These are phyloP conservation scores for Amauroascus niger DNA, from an alignment of 2,329 filamentous ascomycete genomes.

Conservation along the genomic window DNA sequence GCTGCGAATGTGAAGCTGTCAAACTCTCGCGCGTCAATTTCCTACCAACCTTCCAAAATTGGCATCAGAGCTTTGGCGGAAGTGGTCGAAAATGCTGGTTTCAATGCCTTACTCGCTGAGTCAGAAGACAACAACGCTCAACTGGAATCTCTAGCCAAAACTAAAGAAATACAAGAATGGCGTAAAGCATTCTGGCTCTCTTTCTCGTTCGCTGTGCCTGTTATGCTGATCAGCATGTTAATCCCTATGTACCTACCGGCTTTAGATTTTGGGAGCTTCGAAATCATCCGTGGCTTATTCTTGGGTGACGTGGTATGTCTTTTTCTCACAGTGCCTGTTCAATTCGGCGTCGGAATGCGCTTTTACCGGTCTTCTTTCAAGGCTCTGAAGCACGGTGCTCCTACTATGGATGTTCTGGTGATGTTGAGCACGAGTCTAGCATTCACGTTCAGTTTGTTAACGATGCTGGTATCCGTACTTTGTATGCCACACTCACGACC, in stretches of 20 bases:
- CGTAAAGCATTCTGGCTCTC: conserved; percentile 68
- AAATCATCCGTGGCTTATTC: conserved; percentile 64
- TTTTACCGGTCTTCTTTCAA: conserved; percentile 94
- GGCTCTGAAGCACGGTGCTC: conserved; percentile 77
- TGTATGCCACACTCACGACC: conserved; percentile 69
- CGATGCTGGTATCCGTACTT: conserved; percentile 74
- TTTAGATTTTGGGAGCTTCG: conserved; percentile 65
- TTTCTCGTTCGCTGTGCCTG: conserved; percentile 71
- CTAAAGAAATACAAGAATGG: conserved; percentile 93
- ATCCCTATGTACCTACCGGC: conserved; percentile 72
- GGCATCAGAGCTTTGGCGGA: conserved; percentile 79
- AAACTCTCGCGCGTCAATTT: conserved; percentile 64
- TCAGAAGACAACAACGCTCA: conserved; percentile 95
- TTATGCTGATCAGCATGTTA: conserved; percentile 87
- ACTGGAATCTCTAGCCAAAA: conserved; percentile 90
- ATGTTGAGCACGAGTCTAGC: conserved; percentile 88
- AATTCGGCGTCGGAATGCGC: conserved; percentile 90
- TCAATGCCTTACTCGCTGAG: conserved; percentile 82
- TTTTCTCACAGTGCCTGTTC: conserved; percentile 76
- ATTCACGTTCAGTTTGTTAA: conserved; percentile 86
- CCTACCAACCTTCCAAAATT: conserved; percentile 59
- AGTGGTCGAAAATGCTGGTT: conserved; percentile 67
- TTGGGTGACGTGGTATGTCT: conserved; percentile 82
- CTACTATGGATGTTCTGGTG: conserved; percentile 96
- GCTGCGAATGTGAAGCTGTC: conserved; percentile 64